Base-by-base conservation (phyloP, 179 eudicot species). In the Carnegiea gigantea region DNA sequence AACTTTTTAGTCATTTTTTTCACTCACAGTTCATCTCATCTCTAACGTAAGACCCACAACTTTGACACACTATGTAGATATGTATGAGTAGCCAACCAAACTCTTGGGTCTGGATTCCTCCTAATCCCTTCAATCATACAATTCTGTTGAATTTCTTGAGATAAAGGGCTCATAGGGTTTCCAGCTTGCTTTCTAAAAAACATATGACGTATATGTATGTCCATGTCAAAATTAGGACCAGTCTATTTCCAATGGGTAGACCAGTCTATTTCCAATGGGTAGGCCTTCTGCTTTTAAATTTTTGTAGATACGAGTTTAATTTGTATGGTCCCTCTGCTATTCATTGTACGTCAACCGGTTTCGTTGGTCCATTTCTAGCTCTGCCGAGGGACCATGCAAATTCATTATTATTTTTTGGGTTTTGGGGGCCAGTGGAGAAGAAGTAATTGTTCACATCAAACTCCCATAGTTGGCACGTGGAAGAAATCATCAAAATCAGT, bases 171-270 rank as follows among this genome's bases (percentile, higher is more conserved):
- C 30, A 28, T 28, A 28, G 30, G 30, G 30, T 28, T 28, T 28
- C 30, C 30, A 28, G 1, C 30, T 38, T 38, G 2, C 6, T 6
- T 38, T 38, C 43, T 38, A 6, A 38, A 38, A 38, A 38, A 81
- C 80, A 80, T 81, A 75, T 85, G 77, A 77, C 51, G 72, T 26
- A 78, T 40, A 5, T 40, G 57, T 38, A 76, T 79, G 87, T 71
- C 87, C 85, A 85, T 79, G n/a, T 79, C n/a, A 49, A 36, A 36
- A 51, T 38, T 1, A 44, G 87, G 87, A 82, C 87, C 85, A 85
- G 82, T 75, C 28, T 46, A 80, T 17, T 70, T 59, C 33, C 36
- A 60, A 38, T n/a, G 46, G 74, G 77, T 78, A 71, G 84, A 38
- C 78, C 48, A 85, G 82, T 75, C 28, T 46, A 80, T 17, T 70